Evolutionary conservation across 2,329 filamentous ascomycete species (phyloP).

Genomic region (Akanthomyces muscarius): DNA sequence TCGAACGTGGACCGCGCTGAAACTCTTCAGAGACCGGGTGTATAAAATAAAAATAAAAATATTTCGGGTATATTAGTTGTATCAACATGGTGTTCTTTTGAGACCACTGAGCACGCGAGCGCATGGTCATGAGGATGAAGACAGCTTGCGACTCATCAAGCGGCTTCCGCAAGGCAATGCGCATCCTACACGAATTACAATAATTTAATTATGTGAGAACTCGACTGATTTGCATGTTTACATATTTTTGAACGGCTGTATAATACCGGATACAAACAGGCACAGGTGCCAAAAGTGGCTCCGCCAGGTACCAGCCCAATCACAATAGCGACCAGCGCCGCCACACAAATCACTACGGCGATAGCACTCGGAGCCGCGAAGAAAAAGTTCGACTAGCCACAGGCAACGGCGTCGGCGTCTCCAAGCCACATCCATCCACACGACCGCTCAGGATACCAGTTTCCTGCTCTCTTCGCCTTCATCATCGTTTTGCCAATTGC

Average conservation of each 20-base stretch:
- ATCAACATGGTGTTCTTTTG: not conserved
- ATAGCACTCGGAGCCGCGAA: slow-evolving; percentile 18
- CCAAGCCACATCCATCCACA: slow-evolving; percentile 10
- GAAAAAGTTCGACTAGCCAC: slow-evolving; percentile 16
- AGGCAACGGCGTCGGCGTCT: not conserved
- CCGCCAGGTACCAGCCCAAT: slow-evolving; percentile 17
- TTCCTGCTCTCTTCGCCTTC: not conserved
- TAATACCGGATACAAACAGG: not conserved
- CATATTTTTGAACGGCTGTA: not conserved
- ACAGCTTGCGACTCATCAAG: not conserved
- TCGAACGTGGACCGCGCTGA: not conserved
- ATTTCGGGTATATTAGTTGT: slow-evolving; percentile 2
- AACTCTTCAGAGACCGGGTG: not conserved
- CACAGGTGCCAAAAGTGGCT: slow-evolving; percentile 15
- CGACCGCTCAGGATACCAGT: not conserved
- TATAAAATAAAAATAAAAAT: not conserved
- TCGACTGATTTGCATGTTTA: no score
- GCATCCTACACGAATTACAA: not conserved
- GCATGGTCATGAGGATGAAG: not conserved
- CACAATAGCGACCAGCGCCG: slow-evolving; percentile 8
- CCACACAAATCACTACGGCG: slow-evolving; percentile 11
- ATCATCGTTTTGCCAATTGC: slow-evolving; percentile 6
- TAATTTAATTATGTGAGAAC: no score
- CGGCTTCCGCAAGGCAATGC: not conserved
- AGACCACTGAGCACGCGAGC: not conserved